phyloP scores from a whole-genome alignment of 208 protist species.

The Angomonas desouzai region DNA sequence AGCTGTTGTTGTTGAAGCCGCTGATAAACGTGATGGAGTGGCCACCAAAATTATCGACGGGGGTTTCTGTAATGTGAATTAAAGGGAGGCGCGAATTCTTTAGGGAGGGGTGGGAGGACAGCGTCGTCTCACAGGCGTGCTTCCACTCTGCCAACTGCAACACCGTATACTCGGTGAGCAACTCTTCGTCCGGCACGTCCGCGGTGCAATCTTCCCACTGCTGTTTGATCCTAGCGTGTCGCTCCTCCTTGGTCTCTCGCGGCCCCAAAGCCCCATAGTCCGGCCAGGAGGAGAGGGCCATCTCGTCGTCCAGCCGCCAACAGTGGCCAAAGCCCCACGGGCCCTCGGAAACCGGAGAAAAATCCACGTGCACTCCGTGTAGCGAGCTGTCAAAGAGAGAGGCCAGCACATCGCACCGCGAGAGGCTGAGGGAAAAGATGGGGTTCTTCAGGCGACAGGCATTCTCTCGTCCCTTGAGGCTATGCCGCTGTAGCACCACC shows the following conservation, averaged over 20 bases:
- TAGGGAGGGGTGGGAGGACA: background rate
- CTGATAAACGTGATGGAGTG: too few species aligned
- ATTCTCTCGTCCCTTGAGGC: background rate
- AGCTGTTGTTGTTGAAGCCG: too few species aligned
- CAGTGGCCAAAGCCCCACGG: background rate
- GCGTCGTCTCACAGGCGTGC: background rate
- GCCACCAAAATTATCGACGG: too few species aligned
- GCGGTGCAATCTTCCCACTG: background rate
- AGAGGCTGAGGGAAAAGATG: background rate
- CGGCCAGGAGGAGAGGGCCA: too few species aligned
- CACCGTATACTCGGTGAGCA: conserved; percentile 22
- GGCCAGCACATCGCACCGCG: background rate
- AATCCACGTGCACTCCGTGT: background rate
- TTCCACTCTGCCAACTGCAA: conserved; percentile 20
- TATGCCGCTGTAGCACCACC: background rate
- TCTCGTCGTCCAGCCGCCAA: background rate
- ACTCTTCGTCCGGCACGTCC: conserved; percentile 29
- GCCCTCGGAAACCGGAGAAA: background rate
- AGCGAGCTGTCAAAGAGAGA: background rate
- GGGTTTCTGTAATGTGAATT: too few species aligned
- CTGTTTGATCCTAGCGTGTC: background rate
- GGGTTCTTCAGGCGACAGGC: background rate
- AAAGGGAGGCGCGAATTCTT: background rate
- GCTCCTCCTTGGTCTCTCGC: background rate
- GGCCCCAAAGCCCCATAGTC: too few species aligned